Evolutionary conservation across 805 yeast species (phyloP).

Genomic region (Starmerella floris): DNA sequence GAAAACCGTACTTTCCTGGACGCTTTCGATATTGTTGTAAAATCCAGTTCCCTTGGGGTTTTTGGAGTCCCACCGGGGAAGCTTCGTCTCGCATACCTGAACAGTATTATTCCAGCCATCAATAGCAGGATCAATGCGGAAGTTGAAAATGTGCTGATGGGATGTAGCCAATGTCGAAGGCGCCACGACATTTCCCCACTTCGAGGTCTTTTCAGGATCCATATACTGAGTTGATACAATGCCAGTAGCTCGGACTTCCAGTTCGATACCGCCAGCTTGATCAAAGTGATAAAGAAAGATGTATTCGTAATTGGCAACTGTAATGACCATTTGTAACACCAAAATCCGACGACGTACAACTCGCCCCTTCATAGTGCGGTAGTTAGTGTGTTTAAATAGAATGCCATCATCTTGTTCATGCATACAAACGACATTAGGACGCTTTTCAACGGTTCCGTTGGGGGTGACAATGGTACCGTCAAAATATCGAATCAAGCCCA

Average conservation of each 20-base stretch:
- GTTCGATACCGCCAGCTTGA: conserved; percentile 64
- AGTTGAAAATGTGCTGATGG: conserved; percentile 70
- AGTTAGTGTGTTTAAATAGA: conserved; percentile 64
- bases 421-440: conserved; percentile 64
- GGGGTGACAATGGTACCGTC: conserved; percentile 46
- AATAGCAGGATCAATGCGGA: conserved; percentile 69
- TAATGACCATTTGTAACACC: conserved; percentile 66
- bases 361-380: conserved; percentile 60
- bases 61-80: conserved; percentile 39
- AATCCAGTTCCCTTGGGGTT: conserved; percentile 65
- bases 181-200: conserved; percentile 61
- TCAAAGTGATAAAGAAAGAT: conserved; percentile 57
- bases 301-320: conserved; percentile 77
- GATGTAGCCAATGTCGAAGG: conserved; percentile 72
- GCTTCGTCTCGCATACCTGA: conserved; percentile 54
- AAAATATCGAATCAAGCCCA: conserved; percentile 63
- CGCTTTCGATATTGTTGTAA: conserved; percentile 44
- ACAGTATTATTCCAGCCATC: conserved; percentile 72
- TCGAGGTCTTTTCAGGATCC: conserved; percentile 54
- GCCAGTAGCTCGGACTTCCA: conserved; percentile 77
- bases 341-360: conserved; percentile 68
- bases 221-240: conserved; percentile 75
- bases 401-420: conserved; percentile 79
- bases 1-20: conserved; percentile 57
- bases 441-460: conserved; percentile 47